Conservation (phyloP, 768 basidiomycete species). For the Dioszegia crocea region DNA sequence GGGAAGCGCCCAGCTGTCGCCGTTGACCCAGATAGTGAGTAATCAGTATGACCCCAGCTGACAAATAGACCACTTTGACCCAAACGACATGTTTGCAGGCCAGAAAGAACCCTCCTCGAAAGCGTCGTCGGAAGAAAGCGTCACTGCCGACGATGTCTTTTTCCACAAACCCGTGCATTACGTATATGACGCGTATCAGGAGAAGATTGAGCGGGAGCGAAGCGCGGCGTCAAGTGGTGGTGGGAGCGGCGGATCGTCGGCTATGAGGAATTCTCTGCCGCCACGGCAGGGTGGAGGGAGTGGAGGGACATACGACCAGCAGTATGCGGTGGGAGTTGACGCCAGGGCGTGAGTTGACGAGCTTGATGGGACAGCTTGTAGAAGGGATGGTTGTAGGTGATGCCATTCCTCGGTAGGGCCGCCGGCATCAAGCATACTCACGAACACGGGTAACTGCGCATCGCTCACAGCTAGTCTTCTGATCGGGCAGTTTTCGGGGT, state of each 20-base stretch:
- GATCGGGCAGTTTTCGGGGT: too few relatives aligned
- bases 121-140: conserved; percentile 37
- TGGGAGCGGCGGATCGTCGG: background rate
- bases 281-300: background rate
- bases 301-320: background rate
- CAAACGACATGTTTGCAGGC: conserved; percentile 57
- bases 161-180: conserved; percentile 57
- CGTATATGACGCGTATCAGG: conserved; percentile 90
- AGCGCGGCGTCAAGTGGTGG: background rate
- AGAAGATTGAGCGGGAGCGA: conserved; percentile 48
- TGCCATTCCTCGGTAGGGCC: too few relatives aligned
- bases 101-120: conserved; percentile 18
- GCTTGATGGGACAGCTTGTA: too few relatives aligned
- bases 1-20: conserved; percentile 68
- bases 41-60: conserved; percentile 12
- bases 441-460: too few relatives aligned
- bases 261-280: background rate
- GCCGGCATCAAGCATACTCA: too few relatives aligned
- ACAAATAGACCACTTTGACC: conserved; percentile 55
- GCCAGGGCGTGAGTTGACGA: background rate
- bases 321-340: background rate
- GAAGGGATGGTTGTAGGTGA: too few relatives aligned
- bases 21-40: conserved; percentile 53
- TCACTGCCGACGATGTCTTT: conserved; percentile 34
- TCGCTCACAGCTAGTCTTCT: too few relatives aligned